Percentiles rank a stretch among this genome's conserved stretches.
These are phyloP conservation scores for Tephrocybe rancida DNA, from an alignment of 768 basidiomycete species.

Conservation along the genomic window DNA sequence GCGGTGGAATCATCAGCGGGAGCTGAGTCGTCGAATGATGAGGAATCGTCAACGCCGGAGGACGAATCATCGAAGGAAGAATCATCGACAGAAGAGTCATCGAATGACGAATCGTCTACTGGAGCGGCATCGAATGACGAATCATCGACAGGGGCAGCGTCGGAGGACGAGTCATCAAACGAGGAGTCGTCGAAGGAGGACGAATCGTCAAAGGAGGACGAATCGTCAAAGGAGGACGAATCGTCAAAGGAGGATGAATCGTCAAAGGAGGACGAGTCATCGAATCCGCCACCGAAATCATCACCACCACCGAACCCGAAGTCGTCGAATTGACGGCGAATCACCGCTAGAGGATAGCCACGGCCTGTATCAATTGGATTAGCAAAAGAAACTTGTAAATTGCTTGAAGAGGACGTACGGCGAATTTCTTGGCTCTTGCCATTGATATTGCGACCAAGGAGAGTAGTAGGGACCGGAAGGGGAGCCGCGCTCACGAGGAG, in stretches of 20 bases:
- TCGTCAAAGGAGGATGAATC: not conserved
- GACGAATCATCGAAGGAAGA: not conserved
- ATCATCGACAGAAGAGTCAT: not conserved
- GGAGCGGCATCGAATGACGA: not conserved
- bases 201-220: not conserved
- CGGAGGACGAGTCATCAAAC: not conserved
- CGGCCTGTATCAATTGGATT: not conserved
- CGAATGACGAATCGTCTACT: not conserved
- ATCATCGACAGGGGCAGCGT: not conserved
- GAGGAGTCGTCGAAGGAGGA: not conserved
- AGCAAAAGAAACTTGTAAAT: not conserved
- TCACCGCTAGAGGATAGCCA: not conserved
- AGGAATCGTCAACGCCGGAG: not conserved
- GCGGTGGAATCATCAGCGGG: not conserved
- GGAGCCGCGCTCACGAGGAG: slow-evolving; percentile 8
- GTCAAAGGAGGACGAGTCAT: slow-evolving; percentile 4
- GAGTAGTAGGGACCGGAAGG: not conserved
- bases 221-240: not conserved
- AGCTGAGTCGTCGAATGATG: not conserved
- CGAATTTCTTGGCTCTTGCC: not conserved
- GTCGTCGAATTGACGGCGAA: slow-evolving; percentile 9
- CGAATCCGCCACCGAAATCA: slow-evolving; percentile 4
- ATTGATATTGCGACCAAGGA: not conserved
- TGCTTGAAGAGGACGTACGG: not conserved
- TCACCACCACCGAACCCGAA: slow-evolving; percentile 9